Percentiles rank a stretch among this genome's conserved stretches.
These are phyloP conservation scores for Scopulariopsis brevicaulis DNA, from an alignment of 2,329 filamentous ascomycete species.

Conservation along the genomic window DNA sequence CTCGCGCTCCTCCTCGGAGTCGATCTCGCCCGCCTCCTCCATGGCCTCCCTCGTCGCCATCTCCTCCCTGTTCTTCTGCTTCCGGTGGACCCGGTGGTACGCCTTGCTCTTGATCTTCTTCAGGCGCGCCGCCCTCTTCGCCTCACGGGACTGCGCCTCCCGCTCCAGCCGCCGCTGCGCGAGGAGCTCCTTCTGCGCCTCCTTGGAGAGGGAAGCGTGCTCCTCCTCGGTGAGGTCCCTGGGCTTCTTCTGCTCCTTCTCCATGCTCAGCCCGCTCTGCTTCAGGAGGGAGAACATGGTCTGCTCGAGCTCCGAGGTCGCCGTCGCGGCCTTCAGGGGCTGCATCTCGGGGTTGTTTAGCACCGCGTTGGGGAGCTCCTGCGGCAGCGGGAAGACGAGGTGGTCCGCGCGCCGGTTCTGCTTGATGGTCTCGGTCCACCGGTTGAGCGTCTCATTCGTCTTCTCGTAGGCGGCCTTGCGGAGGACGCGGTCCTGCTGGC, in stretches of 20 bases:
- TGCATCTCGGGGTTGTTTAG: conserved; percentile 51
- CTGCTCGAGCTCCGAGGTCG: conserved; percentile 71
- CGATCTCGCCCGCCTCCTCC: conserved; percentile 45
- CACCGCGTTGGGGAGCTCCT: conserved; percentile 52
- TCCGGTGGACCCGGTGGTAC: conserved; percentile 85
- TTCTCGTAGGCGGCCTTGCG: conserved; percentile 77
- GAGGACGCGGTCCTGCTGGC: conserved; percentile 77
- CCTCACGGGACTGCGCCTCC: conserved; percentile 79
- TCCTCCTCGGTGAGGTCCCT: conserved; percentile 56
- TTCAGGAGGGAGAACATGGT: conserved; percentile 83
- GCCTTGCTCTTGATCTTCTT: conserved; percentile 99
- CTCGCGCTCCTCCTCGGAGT: conserved; percentile 55
- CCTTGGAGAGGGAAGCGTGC: conserved; percentile 59
- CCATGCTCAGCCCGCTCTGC: conserved; percentile 65
- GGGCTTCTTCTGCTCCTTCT: conserved; percentile 34
- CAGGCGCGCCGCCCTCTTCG: conserved; percentile 79
- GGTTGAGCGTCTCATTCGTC: conserved; percentile 79
- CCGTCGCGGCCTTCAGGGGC: conserved; percentile 49
- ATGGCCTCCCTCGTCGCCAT: conserved; percentile 38
- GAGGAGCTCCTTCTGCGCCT: conserved; percentile 60
- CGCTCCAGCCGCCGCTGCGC: conserved; percentile 68
- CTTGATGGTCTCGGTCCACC: conserved; percentile 94
- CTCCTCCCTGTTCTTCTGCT: conserved; percentile 47
- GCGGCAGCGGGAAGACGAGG: conserved; percentile 73
- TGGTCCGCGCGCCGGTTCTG: conserved; percentile 86